phyloP scores from a whole-genome alignment of 257 asterid genomes.

The Plantago major region DNA sequence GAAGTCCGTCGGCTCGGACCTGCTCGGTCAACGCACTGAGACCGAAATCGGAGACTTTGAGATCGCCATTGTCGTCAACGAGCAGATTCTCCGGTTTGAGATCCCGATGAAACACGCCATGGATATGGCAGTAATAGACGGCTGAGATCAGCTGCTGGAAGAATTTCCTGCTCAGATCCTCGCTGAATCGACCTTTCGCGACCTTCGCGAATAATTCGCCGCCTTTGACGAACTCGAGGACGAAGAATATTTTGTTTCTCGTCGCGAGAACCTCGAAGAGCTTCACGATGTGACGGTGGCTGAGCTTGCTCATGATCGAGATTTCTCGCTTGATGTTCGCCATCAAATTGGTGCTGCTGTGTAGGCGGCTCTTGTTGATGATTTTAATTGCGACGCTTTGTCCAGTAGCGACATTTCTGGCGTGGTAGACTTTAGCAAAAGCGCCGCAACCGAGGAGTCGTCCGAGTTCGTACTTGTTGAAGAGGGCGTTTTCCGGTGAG shows the following conservation, averaged over 20 bases:
- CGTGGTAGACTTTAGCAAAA: slow-evolving; percentile 87
- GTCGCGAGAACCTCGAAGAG: slow-evolving; percentile 80
- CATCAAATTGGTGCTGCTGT: slow-evolving; percentile 25
- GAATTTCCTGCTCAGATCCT: slow-evolving; percentile 54
- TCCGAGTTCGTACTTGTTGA: slow-evolving; percentile 79
- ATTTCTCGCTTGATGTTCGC: slow-evolving; percentile 67
- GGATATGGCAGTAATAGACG: slow-evolving; percentile 61
- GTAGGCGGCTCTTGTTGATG: slow-evolving; percentile 52
- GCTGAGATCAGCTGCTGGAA: slow-evolving; percentile 89
- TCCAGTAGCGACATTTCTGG: slow-evolving; percentile 56
- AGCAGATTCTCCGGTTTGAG: slow-evolving; percentile 83
- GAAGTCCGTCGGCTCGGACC: slow-evolving; percentile 49
- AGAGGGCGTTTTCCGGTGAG: slow-evolving; percentile 41
- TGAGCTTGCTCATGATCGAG: slow-evolving; percentile 57
- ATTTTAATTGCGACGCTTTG: slow-evolving; percentile 76
- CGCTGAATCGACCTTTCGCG: slow-evolving; percentile 62
- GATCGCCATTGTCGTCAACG: slow-evolving; percentile 72
- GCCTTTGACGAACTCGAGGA: slow-evolving; percentile 78
- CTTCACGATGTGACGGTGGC: slow-evolving; percentile 58
- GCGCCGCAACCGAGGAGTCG: slow-evolving; percentile 93
- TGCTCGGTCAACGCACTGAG: slow-evolving; percentile 72
- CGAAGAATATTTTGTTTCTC: slow-evolving; percentile 57
- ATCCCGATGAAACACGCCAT: slow-evolving; percentile 85
- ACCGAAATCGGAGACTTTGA: slow-evolving; percentile 84
- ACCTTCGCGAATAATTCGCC: slow-evolving; percentile 74